These are phyloP conservation scores for Gossypium australe DNA, from an alignment of 345 rosid species.

Conservation along the genomic window DNA sequence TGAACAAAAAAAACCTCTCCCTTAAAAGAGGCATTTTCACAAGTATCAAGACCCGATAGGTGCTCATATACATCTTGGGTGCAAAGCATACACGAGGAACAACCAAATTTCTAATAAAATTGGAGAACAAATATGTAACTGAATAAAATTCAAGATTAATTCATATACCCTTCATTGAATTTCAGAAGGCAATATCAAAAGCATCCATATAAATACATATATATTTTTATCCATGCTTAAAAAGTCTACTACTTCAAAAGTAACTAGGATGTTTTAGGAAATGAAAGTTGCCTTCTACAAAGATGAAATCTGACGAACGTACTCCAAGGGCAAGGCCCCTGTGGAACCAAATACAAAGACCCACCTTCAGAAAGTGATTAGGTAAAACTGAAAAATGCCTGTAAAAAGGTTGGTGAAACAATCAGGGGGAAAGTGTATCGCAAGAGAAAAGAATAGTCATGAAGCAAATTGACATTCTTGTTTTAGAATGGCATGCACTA, in stretches of 20 bases:
- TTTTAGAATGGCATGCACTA: constrained; percentile 18
- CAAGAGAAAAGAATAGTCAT: constrained; percentile 25
- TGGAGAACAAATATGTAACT: neutral
- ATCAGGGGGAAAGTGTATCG: constrained; percentile 23
- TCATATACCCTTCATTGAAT: constrained; percentile 27
- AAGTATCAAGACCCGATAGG: neutral
- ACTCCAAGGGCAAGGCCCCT: no score
- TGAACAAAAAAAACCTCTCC: neutral
- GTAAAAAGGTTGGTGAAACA: constrained; percentile 29
- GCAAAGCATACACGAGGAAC: neutral
- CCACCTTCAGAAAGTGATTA: constrained; percentile 22
- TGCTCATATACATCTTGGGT: neutral
- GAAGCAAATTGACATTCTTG: constrained; percentile 23
- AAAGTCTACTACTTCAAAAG: constrained; percentile 14
- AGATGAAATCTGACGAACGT: constrained; percentile 3
- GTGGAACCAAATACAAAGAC: constrained; percentile 21
- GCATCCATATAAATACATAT: constrained; percentile 9
- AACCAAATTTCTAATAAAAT: no score
- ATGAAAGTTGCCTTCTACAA: constrained; percentile 1
- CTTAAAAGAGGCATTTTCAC: neutral
- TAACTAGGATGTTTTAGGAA: neutral
- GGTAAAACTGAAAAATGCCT: constrained; percentile 28
- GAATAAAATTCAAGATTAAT: constrained; percentile 16
- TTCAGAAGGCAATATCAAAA: constrained; percentile 22
- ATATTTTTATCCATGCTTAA: constrained; percentile 6